Evolutionary conservation across 2,329 filamentous ascomycete species (phyloP).

Genomic region (Macroventuria anomochaeta): DNA sequence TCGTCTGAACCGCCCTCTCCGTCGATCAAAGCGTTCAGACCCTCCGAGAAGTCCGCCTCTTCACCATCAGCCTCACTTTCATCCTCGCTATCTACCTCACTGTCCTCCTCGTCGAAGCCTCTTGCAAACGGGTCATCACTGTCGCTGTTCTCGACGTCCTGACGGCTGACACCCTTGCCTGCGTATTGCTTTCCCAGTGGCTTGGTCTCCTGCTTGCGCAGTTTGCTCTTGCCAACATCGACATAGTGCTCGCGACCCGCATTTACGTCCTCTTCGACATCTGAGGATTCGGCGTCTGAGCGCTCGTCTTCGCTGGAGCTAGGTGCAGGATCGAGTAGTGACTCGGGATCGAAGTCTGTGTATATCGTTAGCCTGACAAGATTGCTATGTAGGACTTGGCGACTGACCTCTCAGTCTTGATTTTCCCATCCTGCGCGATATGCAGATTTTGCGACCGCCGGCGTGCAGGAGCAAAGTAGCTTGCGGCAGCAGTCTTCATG

Average conservation of each 20-base stretch:
- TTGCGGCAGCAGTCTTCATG: too few species aligned
- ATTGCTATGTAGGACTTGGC: fast-evolving
- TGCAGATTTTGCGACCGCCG: slow-evolving; percentile 6
- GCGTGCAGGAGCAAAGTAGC: slow-evolving; percentile 22
- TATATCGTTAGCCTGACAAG: not conserved
- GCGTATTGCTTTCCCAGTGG: slow-evolving; percentile 80
- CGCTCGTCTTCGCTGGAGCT: slow-evolving; percentile 64
- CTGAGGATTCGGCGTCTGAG: slow-evolving; percentile 55
- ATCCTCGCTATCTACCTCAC: slow-evolving; percentile 32
- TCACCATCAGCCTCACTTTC: slow-evolving; percentile 32
- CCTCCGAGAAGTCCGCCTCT: slow-evolving; percentile 19
- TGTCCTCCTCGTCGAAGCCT: slow-evolving; percentile 52
- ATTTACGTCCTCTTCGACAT: slow-evolving; percentile 52
- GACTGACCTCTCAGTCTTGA: slow-evolving; percentile 40
- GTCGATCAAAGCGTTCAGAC: slow-evolving; percentile 51
- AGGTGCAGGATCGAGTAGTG: slow-evolving; percentile 62
- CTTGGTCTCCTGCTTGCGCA: slow-evolving; percentile 74
- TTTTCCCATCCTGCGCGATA: slow-evolving; percentile 33
- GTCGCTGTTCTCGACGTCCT: slow-evolving; percentile 63
- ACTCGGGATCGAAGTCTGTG: slow-evolving; percentile 84
- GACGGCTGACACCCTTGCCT: slow-evolving; percentile 75
- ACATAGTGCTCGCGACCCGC: slow-evolving; percentile 87
- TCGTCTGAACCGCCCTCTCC: slow-evolving; percentile 60
- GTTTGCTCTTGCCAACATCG: slow-evolving; percentile 81
- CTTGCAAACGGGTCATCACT: slow-evolving; percentile 59